Conservation (phyloP, 495 filamentous ascomycete genomes). For the Xylaria acuta region DNA sequence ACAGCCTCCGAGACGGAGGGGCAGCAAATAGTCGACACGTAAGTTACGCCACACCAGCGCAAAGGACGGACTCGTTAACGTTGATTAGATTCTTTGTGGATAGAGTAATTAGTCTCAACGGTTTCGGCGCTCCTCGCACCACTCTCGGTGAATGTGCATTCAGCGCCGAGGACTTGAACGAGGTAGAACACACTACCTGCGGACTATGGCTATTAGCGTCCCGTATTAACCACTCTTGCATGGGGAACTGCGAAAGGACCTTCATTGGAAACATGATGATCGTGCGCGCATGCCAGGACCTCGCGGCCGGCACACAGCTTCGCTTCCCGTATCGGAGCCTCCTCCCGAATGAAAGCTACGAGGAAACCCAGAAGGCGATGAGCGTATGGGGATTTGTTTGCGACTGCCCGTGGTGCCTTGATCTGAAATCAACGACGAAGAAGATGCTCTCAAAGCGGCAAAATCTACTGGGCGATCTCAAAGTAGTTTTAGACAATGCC, state of each 20-base stretch:
- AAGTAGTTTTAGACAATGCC: not conserved
- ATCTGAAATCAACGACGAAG: not conserved
- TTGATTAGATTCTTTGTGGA: not conserved
- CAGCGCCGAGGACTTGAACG: not conserved
- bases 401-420: not conserved
- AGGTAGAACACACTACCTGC: not conserved
- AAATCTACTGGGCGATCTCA: not conserved
- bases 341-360: not conserved
- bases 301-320: not conserved
- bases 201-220: not conserved
- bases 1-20: not conserved
- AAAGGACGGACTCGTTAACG: not conserved
- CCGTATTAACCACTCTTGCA: not conserved
- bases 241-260: not conserved
- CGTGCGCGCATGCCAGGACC: not conserved
- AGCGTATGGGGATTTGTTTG: not conserved
- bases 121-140: not conserved
- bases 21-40: not conserved
- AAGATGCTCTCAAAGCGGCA: not conserved
- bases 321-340: not conserved
- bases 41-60: not conserved
- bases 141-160: not conserved
- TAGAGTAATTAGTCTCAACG: not conserved
- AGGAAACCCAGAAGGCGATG: not conserved
- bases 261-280: not conserved